Evolutionary conservation across 2,329 filamentous ascomycete species (phyloP).

Genomic region (Penicillium griseofulvum): DNA sequence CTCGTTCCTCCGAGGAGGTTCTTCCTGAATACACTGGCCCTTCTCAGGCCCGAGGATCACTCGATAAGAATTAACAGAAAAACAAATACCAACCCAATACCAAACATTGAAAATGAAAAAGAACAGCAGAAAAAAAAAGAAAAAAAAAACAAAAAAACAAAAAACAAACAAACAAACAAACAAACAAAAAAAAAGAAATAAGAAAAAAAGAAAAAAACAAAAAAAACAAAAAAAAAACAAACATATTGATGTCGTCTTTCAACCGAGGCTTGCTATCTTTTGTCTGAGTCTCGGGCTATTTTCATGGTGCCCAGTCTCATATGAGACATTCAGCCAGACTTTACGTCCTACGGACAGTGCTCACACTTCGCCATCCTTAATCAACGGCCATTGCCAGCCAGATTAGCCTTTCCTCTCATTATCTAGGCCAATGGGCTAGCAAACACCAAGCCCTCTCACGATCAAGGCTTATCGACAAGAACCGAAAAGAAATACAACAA

Average conservation of each 20-base stretch:
- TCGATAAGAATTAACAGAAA: constrained; percentile 33
- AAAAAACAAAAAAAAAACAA: background rate
- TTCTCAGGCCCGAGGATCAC: constrained; percentile 22
- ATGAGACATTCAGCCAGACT: background rate
- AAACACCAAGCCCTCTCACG: background rate
- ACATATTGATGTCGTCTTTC: background rate
- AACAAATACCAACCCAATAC: no score
- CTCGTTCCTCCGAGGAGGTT: constrained; percentile 26
- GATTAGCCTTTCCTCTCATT: background rate
- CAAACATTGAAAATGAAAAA: no score
- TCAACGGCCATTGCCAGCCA: background rate
- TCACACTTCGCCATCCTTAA: background rate
- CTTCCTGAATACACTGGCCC: constrained; percentile 40
- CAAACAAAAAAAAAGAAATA: background rate
- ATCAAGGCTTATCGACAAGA: background rate
- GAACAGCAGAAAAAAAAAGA: background rate
- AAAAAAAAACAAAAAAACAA: background rate
- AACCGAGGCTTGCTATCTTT: background rate
- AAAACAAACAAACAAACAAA: no score
- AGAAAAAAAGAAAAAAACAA: background rate
- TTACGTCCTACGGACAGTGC: background rate
- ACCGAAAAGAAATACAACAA: background rate
- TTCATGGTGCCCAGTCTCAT: background rate
- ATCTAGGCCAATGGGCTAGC: background rate
- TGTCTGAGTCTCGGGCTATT: background rate